phyloP scores from a whole-genome alignment of 1,284 basidiomycete species.

The Ustilago crameri region DNA sequence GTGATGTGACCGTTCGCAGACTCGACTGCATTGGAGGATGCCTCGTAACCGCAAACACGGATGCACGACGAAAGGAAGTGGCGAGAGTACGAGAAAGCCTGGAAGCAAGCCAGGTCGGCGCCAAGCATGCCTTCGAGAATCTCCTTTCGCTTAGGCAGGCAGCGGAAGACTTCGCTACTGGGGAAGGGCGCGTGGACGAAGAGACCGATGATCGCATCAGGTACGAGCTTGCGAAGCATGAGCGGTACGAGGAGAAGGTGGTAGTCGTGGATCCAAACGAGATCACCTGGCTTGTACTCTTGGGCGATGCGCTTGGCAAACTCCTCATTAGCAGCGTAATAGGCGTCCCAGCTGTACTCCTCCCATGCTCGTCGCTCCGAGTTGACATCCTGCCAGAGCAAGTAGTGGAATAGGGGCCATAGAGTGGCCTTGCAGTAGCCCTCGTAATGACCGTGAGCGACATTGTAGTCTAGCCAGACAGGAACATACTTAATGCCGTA shows the following conservation, averaged over 20 bases:
- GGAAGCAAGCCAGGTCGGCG: constrained; percentile 94
- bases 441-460: constrained; percentile 88
- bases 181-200: constrained; percentile 99
- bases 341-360: constrained; percentile 81
- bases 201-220: constrained; percentile 82
- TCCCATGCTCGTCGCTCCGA: constrained; percentile 74
- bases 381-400: constrained; percentile 90
- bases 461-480: constrained; percentile 89
- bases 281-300: constrained; percentile 86
- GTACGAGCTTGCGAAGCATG: constrained; percentile 81
- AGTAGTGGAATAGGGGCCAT: constrained; percentile 98
- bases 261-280: constrained; percentile 74
- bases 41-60: constrained; percentile 94
- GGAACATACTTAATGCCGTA: constrained; percentile 77
- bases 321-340: constrained; percentile 83
- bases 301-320: constrained; percentile 82
- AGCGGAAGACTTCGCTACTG: constrained; percentile 93
- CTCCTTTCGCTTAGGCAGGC: constrained; percentile 84
- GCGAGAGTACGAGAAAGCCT: constrained; percentile 93
- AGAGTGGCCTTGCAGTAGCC: constrained; percentile 98
- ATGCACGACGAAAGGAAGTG: constrained; percentile 96
- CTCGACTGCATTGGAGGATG: constrained; percentile 79
- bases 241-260: constrained; percentile 90
- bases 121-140: constrained; percentile 98
- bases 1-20: constrained; percentile 89